Conservation (phyloP, 805 yeast genomes). For the Monosporozyma siamensis region DNA sequence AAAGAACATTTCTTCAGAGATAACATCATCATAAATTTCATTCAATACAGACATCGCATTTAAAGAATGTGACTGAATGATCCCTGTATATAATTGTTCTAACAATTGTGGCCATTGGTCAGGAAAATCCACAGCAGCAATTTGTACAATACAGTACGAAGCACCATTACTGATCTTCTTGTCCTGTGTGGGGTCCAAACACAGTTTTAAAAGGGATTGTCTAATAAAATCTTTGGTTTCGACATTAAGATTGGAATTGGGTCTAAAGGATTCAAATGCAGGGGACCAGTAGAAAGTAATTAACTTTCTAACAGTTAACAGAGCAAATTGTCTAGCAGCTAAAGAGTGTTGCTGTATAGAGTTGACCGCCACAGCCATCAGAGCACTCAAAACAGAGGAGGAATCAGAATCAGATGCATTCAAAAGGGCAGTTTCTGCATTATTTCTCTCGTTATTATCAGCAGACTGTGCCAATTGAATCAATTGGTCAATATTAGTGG, state of each 20-base stretch:
- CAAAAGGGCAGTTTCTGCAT: constrained; percentile 44
- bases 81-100: constrained; percentile 36
- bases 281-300: constrained; percentile 76
- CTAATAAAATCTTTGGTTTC: constrained; percentile 46
- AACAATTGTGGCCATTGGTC: constrained; percentile 88
- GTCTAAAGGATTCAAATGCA: constrained; percentile 65
- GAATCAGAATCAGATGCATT: constrained; percentile 40
- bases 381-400: constrained; percentile 34
- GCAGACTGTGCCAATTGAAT: constrained; percentile 32
- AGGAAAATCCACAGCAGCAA: constrained; percentile 84
- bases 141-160: constrained; percentile 70
- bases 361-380: constrained; percentile 37
- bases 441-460: constrained; percentile 42
- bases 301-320: constrained; percentile 56
- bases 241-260: constrained; percentile 47
- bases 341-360: constrained; percentile 16
- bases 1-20: constrained; percentile 81
- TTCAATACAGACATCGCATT: constrained; percentile 54
- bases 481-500: constrained; percentile 6
- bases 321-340: constrained; percentile 48
- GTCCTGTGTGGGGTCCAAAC: constrained; percentile 36
- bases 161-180: constrained; percentile 58
- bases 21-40: constrained; percentile 78
- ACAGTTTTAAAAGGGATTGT: constrained; percentile 38
- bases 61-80: constrained; percentile 28